Evolutionary conservation across 2,329 filamentous ascomycete genomes (phyloP).

Genomic region (Cordyceps javanica): DNA sequence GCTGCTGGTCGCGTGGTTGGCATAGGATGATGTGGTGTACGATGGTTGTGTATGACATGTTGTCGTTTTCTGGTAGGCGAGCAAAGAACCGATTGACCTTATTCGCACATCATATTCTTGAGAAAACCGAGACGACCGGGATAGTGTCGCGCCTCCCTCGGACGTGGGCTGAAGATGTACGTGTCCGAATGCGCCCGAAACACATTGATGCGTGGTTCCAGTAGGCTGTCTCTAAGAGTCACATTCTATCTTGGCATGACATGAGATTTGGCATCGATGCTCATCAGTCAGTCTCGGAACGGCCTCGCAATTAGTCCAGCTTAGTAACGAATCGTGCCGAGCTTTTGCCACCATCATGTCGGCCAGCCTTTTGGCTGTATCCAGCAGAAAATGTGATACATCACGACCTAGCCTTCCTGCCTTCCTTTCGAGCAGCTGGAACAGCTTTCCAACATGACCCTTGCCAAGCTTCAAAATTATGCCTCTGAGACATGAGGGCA

Average conservation of each 20-base stretch:
- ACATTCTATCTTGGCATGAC: background rate
- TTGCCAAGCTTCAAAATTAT: background rate
- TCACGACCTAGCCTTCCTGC: background rate
- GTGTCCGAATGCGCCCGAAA: background rate
- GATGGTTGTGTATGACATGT: no score
- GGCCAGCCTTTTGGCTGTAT: background rate
- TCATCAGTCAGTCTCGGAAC: background rate
- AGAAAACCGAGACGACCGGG: background rate
- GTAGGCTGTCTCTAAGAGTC: no score
- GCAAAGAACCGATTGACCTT: no score
- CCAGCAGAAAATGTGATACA: slow-evolving; percentile 1
- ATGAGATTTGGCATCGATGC: background rate
- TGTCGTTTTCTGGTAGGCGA: no score
- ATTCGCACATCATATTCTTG: no score
- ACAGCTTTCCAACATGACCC: background rate
- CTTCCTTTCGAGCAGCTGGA: background rate
- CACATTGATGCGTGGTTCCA: no score
- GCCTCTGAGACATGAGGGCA: background rate
- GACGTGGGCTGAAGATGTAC: background rate
- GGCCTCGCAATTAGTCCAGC: background rate
- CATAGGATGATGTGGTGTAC: no score
- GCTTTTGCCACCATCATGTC: background rate
- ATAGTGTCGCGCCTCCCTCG: background rate
- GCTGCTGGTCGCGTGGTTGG: background rate
- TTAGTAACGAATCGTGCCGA: background rate